Conservation (phyloP, 805 yeast genomes). For the Tetrapisispora phaffii region DNA sequence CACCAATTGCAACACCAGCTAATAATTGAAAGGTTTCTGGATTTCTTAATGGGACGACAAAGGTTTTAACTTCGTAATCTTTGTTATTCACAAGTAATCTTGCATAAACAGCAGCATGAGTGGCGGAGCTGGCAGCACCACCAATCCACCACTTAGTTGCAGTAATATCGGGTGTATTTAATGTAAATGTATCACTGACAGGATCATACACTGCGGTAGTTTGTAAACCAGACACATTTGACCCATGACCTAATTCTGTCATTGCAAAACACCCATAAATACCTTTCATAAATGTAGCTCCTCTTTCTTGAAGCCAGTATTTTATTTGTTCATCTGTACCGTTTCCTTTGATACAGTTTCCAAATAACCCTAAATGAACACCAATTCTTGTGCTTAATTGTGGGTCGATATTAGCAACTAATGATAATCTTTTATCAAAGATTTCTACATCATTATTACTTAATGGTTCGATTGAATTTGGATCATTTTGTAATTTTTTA, state of each 20-base stretch:
- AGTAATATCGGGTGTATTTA: conserved; percentile 81
- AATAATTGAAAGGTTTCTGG: conserved; percentile 49
- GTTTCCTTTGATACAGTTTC: conserved; percentile 72
- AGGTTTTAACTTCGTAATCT: conserved; percentile 88
- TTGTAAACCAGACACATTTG: conserved; percentile 87
- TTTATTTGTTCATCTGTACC: conserved; percentile 78
- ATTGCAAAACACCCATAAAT: conserved; percentile 83
- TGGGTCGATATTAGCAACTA: conserved; percentile 65
- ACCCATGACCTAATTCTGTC: conserved; percentile 91
- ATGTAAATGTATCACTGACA: conserved; percentile 53
- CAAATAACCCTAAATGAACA: conserved; percentile 78
- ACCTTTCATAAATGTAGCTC: conserved; percentile 48
- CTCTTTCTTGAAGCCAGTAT: conserved; percentile 72
- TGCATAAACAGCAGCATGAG: conserved; percentile 79
- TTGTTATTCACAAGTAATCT: conserved; percentile 69
- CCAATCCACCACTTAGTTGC: conserved; percentile 99
- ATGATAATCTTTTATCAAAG: conserved; percentile 49
- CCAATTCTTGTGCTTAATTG: conserved; percentile 74
- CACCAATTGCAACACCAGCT: conserved; percentile 81
- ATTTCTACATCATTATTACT: conserved; percentile 22
- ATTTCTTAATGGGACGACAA: conserved; percentile 85
- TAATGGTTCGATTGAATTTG: conserved; percentile 10
- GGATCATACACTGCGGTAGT: conserved; percentile 80
- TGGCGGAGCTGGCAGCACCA: conserved; percentile 92
- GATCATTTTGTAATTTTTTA: conserved; percentile 17